Evolutionary conservation across 164 flowering plant species (phyloP).

Genomic region (Tinospora cordifolia): DNA sequence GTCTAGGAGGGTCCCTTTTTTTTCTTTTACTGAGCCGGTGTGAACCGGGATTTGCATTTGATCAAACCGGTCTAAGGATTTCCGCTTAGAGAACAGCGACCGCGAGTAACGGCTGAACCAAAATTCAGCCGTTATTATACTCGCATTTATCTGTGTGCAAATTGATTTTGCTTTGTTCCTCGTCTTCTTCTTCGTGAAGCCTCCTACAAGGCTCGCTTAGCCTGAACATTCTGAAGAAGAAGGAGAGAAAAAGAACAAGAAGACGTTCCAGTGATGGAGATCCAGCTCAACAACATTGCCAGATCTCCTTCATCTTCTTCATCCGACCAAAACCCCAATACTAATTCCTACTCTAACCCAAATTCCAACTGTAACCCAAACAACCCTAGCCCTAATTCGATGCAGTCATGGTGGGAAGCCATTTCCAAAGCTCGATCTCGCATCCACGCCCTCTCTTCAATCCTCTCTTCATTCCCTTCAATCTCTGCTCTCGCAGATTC

Average conservation of each 20-base stretch:
- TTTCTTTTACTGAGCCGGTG: no score
- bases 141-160: no score
- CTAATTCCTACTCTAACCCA: conserved; percentile 9
- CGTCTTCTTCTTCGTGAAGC: no score
- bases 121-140: no score
- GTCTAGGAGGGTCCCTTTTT: no score
- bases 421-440: conserved; percentile 76
- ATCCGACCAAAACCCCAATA: conserved; percentile 8
- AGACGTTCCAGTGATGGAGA: conserved; percentile 16
- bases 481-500: conserved; percentile 75
- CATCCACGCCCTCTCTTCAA: conserved; percentile 57
- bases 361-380: conserved; percentile 12
- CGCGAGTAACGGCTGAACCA: no score
- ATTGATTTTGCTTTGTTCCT: no score
- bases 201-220: no score
- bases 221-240: no score
- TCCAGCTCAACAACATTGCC: conserved; percentile 15
- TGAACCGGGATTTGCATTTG: no score
- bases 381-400: conserved; percentile 35
- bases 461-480: conserved; percentile 34
- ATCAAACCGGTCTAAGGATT: no score
- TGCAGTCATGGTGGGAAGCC: conserved; percentile 93
- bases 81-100: no score
- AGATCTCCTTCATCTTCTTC: conserved; percentile 21
- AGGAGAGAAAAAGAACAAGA: neutral